Evolutionary conservation across 768 basidiomycete genomes (phyloP).

Genomic region (Auriscalpium microsporum): DNA sequence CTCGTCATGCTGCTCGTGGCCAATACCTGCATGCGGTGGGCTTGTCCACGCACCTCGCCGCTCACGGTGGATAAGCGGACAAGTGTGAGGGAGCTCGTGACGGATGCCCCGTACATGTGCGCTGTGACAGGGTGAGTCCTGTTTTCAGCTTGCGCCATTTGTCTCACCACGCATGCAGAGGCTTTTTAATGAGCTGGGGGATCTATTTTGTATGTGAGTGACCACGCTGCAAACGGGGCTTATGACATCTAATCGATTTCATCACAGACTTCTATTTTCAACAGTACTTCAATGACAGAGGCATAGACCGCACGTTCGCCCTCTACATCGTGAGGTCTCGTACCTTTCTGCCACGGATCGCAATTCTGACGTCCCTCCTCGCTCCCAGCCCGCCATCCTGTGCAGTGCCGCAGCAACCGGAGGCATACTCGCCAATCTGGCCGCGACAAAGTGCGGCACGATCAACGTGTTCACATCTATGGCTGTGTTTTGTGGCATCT

Average conservation of each 20-base stretch:
- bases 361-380: slow-evolving; percentile 6
- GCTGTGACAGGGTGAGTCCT: slow-evolving; percentile 12
- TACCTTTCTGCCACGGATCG: background rate
- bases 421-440: too few relatives aligned
- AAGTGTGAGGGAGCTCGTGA: slow-evolving; percentile 4
- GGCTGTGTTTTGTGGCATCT: too few relatives aligned
- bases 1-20: slow-evolving; percentile 15
- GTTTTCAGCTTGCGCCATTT: background rate
- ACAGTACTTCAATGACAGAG: slow-evolving; percentile 14
- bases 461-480: too few relatives aligned
- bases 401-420: slow-evolving; percentile 49
- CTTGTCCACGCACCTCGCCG: background rate
- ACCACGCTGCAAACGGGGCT: slow-evolving; percentile 15
- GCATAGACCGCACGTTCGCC: slow-evolving; percentile 12
- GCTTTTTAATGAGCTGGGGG: slow-evolving; percentile 9
- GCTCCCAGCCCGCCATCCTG: slow-evolving; percentile 38
- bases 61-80: background rate
- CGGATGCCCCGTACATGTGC: slow-evolving; percentile 16
- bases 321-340: slow-evolving; percentile 17
- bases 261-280: slow-evolving; percentile 19
- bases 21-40: slow-evolving; percentile 15
- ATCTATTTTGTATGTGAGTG: slow-evolving; percentile 18
- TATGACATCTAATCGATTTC: background rate
- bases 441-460: too few relatives aligned
- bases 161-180: background rate